phyloP scores from a whole-genome alignment of 148 eudicot genomes.

The Heliosperma pusillum region DNA sequence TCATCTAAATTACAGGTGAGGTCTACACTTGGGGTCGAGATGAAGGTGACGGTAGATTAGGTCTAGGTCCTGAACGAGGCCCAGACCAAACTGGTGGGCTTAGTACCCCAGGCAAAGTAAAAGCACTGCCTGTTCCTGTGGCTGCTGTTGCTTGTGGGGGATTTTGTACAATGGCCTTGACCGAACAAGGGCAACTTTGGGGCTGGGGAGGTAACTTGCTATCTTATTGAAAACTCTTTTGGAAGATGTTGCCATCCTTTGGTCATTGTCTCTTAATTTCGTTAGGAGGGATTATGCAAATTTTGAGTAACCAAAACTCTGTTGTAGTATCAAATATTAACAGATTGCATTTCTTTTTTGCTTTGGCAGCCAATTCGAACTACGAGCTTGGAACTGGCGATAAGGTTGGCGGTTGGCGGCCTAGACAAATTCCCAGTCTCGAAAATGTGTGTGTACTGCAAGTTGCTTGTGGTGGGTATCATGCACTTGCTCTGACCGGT shows the following conservation, averaged over 20 bases:
- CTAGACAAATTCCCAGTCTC: slow-evolving; percentile 60
- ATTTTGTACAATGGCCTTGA: slow-evolving; percentile 80
- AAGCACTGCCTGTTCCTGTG: slow-evolving; percentile 63
- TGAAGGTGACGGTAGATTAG: slow-evolving; percentile 97
- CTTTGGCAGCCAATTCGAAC: slow-evolving; percentile 74
- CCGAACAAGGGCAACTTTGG: slow-evolving; percentile 85
- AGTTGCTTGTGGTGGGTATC: slow-evolving; percentile 93
- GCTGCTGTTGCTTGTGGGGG: slow-evolving; percentile 93
- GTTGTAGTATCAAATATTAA: neutral
- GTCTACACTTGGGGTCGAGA: slow-evolving; percentile 97
- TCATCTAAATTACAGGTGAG: slow-evolving; percentile 43
- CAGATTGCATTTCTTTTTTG: neutral
- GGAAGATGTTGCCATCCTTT: neutral
- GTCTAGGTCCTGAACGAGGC: slow-evolving; percentile 95
- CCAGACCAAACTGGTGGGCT: slow-evolving; percentile 88
- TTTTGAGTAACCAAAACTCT: neutral
- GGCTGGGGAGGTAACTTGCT: slow-evolving; percentile 76
- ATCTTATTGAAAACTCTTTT: neutral
- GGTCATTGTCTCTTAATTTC: neutral
- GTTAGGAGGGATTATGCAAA: neutral
- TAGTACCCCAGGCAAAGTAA: slow-evolving; percentile 71
- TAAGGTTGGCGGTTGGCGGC: slow-evolving; percentile 85
- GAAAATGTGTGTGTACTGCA: slow-evolving; percentile 59
- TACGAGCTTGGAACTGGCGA: slow-evolving; percentile 96
- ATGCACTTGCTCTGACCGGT: slow-evolving; percentile 93